Percentiles rank a stretch among this genome's conserved stretches.
Evolutionary conservation across 441 rosid genomes (phyloP).

Genomic region (Populus hybrid): DNA sequence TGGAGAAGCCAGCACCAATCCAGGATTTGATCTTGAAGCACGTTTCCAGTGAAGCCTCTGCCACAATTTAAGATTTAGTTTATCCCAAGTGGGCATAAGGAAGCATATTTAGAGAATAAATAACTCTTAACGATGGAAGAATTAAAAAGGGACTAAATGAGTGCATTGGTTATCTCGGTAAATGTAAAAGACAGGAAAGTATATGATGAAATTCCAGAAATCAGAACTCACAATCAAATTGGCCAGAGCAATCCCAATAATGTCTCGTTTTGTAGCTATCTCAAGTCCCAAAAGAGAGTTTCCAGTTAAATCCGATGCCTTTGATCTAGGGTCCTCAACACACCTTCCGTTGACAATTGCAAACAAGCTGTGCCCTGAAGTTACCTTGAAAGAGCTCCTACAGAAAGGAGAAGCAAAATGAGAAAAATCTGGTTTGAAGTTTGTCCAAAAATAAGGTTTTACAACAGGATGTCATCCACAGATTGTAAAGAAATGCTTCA

Average conservation of each 20-base stretch:
- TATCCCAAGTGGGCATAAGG: not conserved
- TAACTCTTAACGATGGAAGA: not conserved
- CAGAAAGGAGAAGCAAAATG: conserved; percentile 12
- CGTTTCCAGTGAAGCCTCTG: conserved; percentile 95
- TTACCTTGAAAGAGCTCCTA: conserved; percentile 77
- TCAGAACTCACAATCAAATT: conserved; percentile 72
- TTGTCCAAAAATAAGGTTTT: conserved; percentile 9
- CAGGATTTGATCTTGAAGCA: conserved; percentile 70
- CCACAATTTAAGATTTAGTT: conserved; percentile 18
- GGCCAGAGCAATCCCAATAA: conserved; percentile 87
- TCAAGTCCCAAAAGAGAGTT: conserved; percentile 72
- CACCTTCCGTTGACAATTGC: conserved; percentile 79
- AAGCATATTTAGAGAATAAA: not conserved
- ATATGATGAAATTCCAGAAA: not conserved
- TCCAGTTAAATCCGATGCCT: conserved; percentile 90
- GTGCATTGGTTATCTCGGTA: not conserved
- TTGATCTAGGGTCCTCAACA: conserved; percentile 80
- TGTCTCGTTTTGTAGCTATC: conserved; percentile 76
- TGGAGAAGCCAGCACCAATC: conserved; percentile 86
- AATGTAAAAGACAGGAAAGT: not conserved
- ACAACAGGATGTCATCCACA: not conserved
- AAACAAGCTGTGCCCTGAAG: conserved; percentile 81
- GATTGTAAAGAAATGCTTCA: conserved; percentile 7
- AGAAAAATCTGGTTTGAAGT: conserved; percentile 19
- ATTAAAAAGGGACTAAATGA: not conserved